A percentile compares a stretch with the other conserved stretches of the same genome.
phyloP scores from a whole-genome alignment of 148 eudicot species.

The Diospyros kaki region DNA sequence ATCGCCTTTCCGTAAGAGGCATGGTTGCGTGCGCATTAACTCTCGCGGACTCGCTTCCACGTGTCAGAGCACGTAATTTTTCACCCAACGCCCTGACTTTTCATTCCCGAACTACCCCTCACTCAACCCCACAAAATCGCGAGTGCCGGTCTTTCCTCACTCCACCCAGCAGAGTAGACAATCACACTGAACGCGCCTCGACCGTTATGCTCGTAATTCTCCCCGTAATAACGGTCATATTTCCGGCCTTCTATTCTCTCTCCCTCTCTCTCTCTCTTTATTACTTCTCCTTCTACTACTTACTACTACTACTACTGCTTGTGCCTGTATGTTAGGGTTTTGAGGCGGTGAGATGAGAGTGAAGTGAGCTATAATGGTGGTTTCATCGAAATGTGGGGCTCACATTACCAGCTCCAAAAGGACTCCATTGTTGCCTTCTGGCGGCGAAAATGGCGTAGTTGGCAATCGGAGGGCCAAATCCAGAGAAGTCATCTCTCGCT shows the following conservation, averaged over 20 bases:
- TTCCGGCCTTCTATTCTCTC: background rate
- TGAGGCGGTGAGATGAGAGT: background rate
- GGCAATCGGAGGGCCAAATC: conserved; percentile 44
- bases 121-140: too few species aligned
- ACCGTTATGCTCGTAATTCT: too few species aligned
- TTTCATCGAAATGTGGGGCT: conserved; percentile 22
- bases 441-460: conserved; percentile 29
- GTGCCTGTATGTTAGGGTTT: conserved; percentile 14
- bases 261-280: conserved; percentile 4
- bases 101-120: background rate
- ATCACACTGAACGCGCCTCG: too few species aligned
- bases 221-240: too few species aligned
- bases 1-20: background rate
- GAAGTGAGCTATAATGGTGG: conserved; percentile 36
- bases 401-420: conserved; percentile 34
- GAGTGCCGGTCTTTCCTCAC: too few species aligned
- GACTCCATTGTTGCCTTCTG: conserved; percentile 52
- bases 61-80: background rate
- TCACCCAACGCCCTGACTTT: background rate
- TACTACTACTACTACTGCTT: background rate
- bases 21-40: background rate
- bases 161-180: too few species aligned
- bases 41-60: conserved; percentile 4
- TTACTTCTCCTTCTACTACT: background rate
- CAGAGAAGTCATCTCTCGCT: conserved; percentile 55